Base-by-base conservation (phyloP, 495 filamentous ascomycete genomes). In the Sabuloglossum arenarium region DNA sequence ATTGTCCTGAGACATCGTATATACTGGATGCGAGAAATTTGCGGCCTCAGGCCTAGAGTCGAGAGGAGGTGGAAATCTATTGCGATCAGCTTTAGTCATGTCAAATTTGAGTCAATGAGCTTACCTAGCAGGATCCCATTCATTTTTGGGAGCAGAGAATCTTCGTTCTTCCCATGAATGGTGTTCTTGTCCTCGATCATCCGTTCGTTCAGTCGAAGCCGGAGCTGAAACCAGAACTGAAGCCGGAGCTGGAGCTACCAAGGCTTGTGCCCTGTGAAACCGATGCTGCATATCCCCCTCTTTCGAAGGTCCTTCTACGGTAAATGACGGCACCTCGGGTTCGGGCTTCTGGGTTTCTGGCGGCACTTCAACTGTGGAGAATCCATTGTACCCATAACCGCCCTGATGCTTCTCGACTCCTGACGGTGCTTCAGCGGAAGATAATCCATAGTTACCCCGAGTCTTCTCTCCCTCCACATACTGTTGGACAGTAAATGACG, bases 21-120 rank as follows among this genome's bases (percentile, higher is more conserved):
- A 94, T 30, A 75, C 75, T 57, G 76, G 76, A 19, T 71, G 69
- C 30, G 85, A 81, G 63, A 95, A 78, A 60, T 88, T 83, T 32
- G 74, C 66, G 24, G 84, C 88, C 73, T 94, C 88, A 0, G 88
- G 86, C 58, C 70, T 78, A 0, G 88, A 81, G 58, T 86, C 73
- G 23, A 69, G 24, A 0, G 88, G 87, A 45, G 88, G 88, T 34
- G 86, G 75, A 51, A 80, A 75, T 63, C 87, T 94, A 59, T 53
- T 21, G 45, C 37, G 12, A 47, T 69, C 57, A 70, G 64, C 27
- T 39, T 31, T 30, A 53, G 1, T 51, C 37, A 59, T 34, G 31
- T 16, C 11, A 28, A 58, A 31, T 32, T 10, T 14, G 21, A 14
- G 25, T 29, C 8, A 6, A n/a, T 19, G 11, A 46, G 45, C 74